Conservation (phyloP, 129 eudicot species). For the Ambrosia trifida region DNA sequence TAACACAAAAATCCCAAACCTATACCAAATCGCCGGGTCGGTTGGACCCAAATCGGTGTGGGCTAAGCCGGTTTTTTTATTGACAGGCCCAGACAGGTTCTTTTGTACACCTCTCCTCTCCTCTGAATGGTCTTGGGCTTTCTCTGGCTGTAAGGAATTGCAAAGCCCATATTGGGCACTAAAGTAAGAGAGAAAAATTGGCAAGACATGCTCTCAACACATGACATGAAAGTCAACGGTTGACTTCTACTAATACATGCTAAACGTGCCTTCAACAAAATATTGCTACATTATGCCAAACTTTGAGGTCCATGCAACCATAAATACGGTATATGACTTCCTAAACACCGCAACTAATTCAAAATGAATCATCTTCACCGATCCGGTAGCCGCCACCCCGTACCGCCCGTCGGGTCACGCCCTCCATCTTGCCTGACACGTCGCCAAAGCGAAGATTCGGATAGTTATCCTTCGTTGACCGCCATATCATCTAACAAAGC, state of each 20-base stretch:
- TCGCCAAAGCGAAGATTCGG: constrained; percentile 25
- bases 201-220: constrained; percentile 33
- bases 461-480: constrained; percentile 18
- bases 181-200: background rate
- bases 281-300: constrained; percentile 14
- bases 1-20: too few species aligned
- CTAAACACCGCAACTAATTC: background rate
- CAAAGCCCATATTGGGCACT: background rate
- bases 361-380: constrained; percentile 27
- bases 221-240: constrained; percentile 20
- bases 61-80: too few species aligned
- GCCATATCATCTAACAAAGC: constrained; percentile 10
- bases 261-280: constrained; percentile 36
- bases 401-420: constrained; percentile 4
- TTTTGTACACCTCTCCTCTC: too few species aligned
- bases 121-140: too few species aligned
- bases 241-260: constrained; percentile 11
- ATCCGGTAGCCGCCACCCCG: constrained; percentile 24
- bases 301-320: constrained; percentile 27
- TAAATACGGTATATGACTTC: background rate
- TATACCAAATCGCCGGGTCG: too few species aligned
- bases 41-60: too few species aligned
- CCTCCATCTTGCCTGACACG: constrained; percentile 31
- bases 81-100: too few species aligned
- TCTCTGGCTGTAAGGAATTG: too few species aligned